Base-by-base conservation (phyloP, 2,329 filamentous ascomycete species). In the Fusarium transvaalense region DNA sequence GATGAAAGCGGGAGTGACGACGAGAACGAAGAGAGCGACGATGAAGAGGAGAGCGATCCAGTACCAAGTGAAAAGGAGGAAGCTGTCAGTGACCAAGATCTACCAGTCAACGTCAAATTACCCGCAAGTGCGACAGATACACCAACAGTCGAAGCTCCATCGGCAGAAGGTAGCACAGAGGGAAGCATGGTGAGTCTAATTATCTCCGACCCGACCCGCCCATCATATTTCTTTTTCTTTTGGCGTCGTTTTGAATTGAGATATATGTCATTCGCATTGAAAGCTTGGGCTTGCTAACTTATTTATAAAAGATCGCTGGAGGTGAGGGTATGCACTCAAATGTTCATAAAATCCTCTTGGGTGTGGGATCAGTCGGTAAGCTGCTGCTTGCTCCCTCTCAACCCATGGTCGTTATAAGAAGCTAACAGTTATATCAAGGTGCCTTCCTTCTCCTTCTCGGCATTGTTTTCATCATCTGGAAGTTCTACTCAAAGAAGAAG, bases 331-430 rank as follows among this genome's bases (percentile, higher is more conserved):
- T 71, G 10, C 71, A 74, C 39, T 64, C 68, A 15, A 57, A 71
- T 42, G 68, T 73, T 17, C 70, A 74, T 53, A 74, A 74, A 43
- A 68, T 73, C 39, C 59, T 74, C 17, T 47, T 74, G 6, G 63
- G 56, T 14, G 72, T 74, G 19, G 72, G 72, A 60, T 61, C 58
- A 42, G 61, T 73, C n/a, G 71, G 71, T 73, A 70, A 42, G 66
- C 25, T 23, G n/a, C 17, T 39, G 12, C 42, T 6, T 45, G n/a
- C 29, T 6, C 6, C 25, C 34, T 14, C 27, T 23, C 21, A 50
- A 27, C 17, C 21, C 19, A 38, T 35, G 29, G 13, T 17, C 15
- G 19, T 23, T 50, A 39, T 27, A 25, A 17, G 21, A 32, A 21
- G 37, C 56, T 73, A 27, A 73, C 15, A 19, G 2, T 39, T 27